Evolutionary conservation across 805 yeast species (phyloP).

Genomic region (Candida peoriensis): DNA sequence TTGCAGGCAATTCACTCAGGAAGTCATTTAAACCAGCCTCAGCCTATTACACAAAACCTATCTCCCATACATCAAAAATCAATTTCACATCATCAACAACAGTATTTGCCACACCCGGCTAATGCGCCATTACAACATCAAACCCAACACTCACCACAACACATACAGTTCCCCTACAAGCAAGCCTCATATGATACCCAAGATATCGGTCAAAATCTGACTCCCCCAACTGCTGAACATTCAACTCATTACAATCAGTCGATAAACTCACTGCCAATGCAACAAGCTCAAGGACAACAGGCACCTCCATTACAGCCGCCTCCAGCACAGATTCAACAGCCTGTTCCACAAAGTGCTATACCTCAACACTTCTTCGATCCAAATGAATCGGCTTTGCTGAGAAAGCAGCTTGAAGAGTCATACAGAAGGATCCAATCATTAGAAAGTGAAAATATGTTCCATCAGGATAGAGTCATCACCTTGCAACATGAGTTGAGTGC

Average conservation of each 20-base stretch:
- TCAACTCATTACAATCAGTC: background rate
- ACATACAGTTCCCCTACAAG: background rate
- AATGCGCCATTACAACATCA: too few species aligned
- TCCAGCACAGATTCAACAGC: slow-evolving; percentile 7
- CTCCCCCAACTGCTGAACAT: background rate
- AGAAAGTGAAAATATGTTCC: slow-evolving; percentile 12
- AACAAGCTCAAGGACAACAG: too few species aligned
- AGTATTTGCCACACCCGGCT: too few species aligned
- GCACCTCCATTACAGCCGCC: slow-evolving; percentile 3
- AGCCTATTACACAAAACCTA: too few species aligned
- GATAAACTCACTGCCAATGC: background rate
- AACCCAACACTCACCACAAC: background rate
- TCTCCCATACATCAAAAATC: too few species aligned
- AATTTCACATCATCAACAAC: too few species aligned
- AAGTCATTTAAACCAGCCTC: too few species aligned
- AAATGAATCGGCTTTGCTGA: slow-evolving; percentile 4
- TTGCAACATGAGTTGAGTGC: slow-evolving; percentile 11
- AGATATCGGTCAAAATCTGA: background rate
- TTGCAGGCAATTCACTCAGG: background rate
- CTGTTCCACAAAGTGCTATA: slow-evolving; percentile 8
- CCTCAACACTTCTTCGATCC: background rate
- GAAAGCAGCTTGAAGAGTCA: slow-evolving; percentile 14
- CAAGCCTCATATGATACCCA: background rate
- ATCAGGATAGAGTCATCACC: slow-evolving; percentile 5
- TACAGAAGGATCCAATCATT: slow-evolving; percentile 11